phyloP scores from a whole-genome alignment of 805 yeast genomes.

The Starmerella gropengiesseri region DNA sequence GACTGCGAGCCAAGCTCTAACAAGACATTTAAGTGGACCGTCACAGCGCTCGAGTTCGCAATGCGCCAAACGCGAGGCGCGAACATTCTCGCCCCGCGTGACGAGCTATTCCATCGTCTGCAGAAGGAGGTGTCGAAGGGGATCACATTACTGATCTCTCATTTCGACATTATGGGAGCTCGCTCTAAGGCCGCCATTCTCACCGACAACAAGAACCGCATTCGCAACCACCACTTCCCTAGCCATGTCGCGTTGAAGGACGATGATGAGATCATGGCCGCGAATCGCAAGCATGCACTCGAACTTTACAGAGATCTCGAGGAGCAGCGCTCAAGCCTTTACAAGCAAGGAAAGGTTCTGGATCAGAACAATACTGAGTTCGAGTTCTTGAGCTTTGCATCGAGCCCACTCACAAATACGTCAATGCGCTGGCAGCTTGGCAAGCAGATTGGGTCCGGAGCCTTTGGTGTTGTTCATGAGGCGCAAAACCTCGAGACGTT shows the following conservation, averaged over 20 bases:
- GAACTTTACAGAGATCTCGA: slow-evolving; percentile 57
- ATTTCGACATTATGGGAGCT: slow-evolving; percentile 97
- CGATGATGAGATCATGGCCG: slow-evolving; percentile 43
- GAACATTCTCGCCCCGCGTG: slow-evolving; percentile 69
- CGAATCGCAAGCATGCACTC: slow-evolving; percentile 59
- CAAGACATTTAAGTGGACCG: slow-evolving; percentile 92
- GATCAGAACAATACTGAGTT: slow-evolving; percentile 82
- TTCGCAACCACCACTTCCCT: slow-evolving; percentile 19
- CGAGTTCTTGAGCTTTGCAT: slow-evolving; percentile 73
- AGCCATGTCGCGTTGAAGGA: slow-evolving; percentile 39
- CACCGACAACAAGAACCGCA: slow-evolving; percentile 30
- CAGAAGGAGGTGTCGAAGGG: slow-evolving; percentile 84
- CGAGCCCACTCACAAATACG: slow-evolving; percentile 71
- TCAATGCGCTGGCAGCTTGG: slow-evolving; percentile 93
- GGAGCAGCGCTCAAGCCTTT: slow-evolving; percentile 38
- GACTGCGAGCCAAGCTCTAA: slow-evolving; percentile 89
- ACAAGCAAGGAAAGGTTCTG: slow-evolving; percentile 71
- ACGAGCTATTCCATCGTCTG: slow-evolving; percentile 60
- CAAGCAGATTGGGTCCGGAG: slow-evolving; percentile 83
- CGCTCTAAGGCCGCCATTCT: slow-evolving; percentile 56
- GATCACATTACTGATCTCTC: slow-evolving; percentile 85
- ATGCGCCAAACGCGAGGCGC: slow-evolving; percentile 89
- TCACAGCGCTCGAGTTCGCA: slow-evolving; percentile 86
- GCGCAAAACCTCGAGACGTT: slow-evolving; percentile 91
- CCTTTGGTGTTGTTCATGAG: slow-evolving; percentile 88